Percentiles rank a stretch among this genome's conserved stretches.
These are phyloP conservation scores for Casuarina equisetifolia DNA, from an alignment of 306 rosid species.

Conservation along the genomic window DNA sequence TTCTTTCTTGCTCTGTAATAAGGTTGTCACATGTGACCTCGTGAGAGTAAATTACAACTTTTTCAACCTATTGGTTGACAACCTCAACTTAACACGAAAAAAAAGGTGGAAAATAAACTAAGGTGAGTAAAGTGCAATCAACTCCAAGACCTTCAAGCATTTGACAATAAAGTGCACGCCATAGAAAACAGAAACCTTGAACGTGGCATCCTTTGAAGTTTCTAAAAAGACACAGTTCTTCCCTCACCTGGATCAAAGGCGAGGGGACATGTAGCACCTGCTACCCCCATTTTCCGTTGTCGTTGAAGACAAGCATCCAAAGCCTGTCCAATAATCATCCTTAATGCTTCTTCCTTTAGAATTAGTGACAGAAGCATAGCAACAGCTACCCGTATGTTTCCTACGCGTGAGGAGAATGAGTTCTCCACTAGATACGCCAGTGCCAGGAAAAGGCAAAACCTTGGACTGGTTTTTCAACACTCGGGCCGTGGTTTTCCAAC, in stretches of 20 bases:
- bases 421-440: background rate
- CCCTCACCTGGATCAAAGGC: background rate
- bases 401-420: background rate
- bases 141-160: no score
- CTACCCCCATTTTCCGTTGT: background rate
- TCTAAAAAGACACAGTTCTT: background rate
- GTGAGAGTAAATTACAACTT: background rate
- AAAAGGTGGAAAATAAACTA: no score
- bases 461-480: no score
- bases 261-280: background rate
- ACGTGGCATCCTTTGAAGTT: background rate
- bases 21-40: background rate
- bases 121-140: no score
- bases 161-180: no score
- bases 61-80: no score
- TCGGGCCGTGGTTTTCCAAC: no score
- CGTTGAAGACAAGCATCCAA: background rate
- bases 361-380: background rate
- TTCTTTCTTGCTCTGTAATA: no score
- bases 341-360: background rate
- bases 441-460: no score
- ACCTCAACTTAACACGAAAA: no score
- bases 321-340: background rate
- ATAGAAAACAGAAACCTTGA: background rate
- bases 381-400: background rate